Evolutionary conservation across 2,329 filamentous ascomycete genomes (phyloP).

Genomic region (Emmonsia crescens): DNA sequence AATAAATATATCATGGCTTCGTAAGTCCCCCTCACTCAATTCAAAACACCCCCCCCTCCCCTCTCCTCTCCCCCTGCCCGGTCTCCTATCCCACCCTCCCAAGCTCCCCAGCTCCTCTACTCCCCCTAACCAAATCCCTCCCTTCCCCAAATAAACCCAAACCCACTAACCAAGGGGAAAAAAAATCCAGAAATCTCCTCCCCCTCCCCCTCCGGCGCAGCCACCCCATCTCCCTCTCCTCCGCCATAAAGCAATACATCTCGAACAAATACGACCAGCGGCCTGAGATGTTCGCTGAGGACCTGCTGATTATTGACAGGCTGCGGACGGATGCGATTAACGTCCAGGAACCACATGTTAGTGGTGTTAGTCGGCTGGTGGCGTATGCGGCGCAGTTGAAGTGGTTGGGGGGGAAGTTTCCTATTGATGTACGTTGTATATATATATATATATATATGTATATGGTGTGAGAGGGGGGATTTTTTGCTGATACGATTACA

Average conservation of each 20-base stretch:
- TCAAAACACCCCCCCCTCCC: not conserved
- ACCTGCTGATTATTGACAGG: slow-evolving; percentile 75
- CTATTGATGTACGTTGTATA: slow-evolving; percentile 52
- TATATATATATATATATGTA: not conserved
- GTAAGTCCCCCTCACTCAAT: slow-evolving; percentile 4
- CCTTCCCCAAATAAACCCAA: not conserved
- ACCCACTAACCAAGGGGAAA: not conserved
- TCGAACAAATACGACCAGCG: slow-evolving; percentile 98
- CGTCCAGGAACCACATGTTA: slow-evolving; percentile 76
- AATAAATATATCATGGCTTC: slow-evolving; percentile 7
- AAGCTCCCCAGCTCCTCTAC: not conserved
- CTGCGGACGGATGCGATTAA: slow-evolving; percentile 79
- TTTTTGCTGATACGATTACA: not conserved
- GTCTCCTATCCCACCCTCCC: not conserved
- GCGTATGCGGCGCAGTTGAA: slow-evolving; percentile 84
- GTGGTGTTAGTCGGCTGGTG: slow-evolving; percentile 78
- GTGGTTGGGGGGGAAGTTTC: slow-evolving; percentile 92
- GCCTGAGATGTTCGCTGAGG: slow-evolving; percentile 87
- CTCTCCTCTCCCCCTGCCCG: not conserved
- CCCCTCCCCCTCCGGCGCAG: slow-evolving; percentile 83
- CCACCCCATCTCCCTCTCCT: slow-evolving; percentile 63
- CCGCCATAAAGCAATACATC: slow-evolving; percentile 87
- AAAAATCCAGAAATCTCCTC: slow-evolving; percentile 45
- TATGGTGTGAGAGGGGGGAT: no score
- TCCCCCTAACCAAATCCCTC: not conserved